Evolutionary conservation across 306 rosid species (phyloP).

Genomic region (Trifolium pratense): DNA sequence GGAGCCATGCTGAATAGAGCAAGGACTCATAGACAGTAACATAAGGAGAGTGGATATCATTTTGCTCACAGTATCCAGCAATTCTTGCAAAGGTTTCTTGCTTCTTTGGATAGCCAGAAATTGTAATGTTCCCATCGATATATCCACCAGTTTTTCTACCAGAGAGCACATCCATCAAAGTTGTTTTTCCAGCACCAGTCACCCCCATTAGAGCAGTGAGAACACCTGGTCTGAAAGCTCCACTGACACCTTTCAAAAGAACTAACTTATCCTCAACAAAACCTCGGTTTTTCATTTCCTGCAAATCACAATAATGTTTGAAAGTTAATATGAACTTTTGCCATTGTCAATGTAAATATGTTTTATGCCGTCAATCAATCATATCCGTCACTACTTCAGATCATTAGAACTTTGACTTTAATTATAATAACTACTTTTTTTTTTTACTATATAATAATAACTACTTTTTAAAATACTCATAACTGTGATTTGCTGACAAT

Average conservation of each 20-base stretch:
- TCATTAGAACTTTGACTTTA: background rate
- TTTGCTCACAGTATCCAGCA: slow-evolving; percentile 92
- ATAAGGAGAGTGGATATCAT: slow-evolving; percentile 83
- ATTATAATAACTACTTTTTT: background rate
- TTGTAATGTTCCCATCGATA: slow-evolving; percentile 68
- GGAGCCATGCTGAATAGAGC: slow-evolving; percentile 68
- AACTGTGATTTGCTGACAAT: background rate
- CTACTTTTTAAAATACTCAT: too few relatives aligned
- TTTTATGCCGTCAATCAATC: background rate
- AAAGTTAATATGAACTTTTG: slow-evolving; percentile 13
- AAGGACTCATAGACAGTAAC: slow-evolving; percentile 67
- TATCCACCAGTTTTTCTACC: slow-evolving; percentile 93
- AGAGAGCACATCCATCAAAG: slow-evolving; percentile 90
- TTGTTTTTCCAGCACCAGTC: slow-evolving; percentile 96
- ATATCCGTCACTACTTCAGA: background rate
- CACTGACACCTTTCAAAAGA: slow-evolving; percentile 79
- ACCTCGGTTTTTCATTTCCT: slow-evolving; percentile 79
- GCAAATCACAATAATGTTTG: slow-evolving; percentile 10
- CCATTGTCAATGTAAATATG: background rate
- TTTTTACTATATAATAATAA: too few relatives aligned
- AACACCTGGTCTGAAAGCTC: slow-evolving; percentile 90
- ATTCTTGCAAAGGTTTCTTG: slow-evolving; percentile 91
- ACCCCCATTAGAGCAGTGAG: slow-evolving; percentile 96
- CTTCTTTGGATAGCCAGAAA: slow-evolving; percentile 86
- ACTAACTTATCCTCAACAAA: slow-evolving; percentile 67